Evolutionary conservation across 192 early-diverging fungal genomes (phyloP).

Genomic region (Coemansia sp.): DNA sequence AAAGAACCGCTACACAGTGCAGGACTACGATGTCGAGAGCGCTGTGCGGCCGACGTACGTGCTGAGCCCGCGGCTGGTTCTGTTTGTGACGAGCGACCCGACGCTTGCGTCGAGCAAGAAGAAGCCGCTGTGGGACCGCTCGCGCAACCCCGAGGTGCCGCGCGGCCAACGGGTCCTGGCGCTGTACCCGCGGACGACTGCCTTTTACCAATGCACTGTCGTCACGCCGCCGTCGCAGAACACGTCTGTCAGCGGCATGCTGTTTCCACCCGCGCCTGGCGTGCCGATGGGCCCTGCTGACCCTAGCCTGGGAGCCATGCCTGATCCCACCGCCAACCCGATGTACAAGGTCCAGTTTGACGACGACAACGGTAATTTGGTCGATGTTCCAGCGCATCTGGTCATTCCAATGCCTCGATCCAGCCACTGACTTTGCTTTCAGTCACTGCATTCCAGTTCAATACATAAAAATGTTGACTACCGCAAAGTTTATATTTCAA

Average conservation of each 20-base stretch:
- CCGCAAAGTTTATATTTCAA: too few relatives aligned
- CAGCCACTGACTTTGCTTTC: neutral
- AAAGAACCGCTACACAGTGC: slow-evolving; percentile 42
- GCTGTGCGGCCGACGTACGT: slow-evolving; percentile 33
- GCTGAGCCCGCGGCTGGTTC: slow-evolving; percentile 27
- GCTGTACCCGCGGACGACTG: slow-evolving; percentile 48
- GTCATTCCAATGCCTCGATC: slow-evolving; percentile 23
- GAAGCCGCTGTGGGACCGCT: slow-evolving; percentile 32
- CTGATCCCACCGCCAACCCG: slow-evolving; percentile 24
- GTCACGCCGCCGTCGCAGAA: slow-evolving; percentile 41
- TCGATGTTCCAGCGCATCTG: slow-evolving; percentile 45
- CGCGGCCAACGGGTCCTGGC: slow-evolving; percentile 36
- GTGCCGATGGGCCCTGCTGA: slow-evolving; percentile 12
- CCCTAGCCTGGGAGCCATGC: neutral
- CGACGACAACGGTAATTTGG: slow-evolving; percentile 38
- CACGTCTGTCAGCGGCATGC: neutral
- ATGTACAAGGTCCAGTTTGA: slow-evolving; percentile 51
- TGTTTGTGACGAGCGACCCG: slow-evolving; percentile 19
- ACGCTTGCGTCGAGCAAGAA: neutral
- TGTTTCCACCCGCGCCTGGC: slow-evolving; percentile 3
- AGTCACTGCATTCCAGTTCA: too few relatives aligned
- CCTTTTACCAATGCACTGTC: slow-evolving; percentile 40
- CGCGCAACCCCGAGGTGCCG: slow-evolving; percentile 31
- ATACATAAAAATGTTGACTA: too few relatives aligned
- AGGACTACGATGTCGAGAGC: slow-evolving; percentile 47